phyloP scores from a whole-genome alignment of 1,284 basidiomycete genomes.

The Microbotryum scabiosae region DNA sequence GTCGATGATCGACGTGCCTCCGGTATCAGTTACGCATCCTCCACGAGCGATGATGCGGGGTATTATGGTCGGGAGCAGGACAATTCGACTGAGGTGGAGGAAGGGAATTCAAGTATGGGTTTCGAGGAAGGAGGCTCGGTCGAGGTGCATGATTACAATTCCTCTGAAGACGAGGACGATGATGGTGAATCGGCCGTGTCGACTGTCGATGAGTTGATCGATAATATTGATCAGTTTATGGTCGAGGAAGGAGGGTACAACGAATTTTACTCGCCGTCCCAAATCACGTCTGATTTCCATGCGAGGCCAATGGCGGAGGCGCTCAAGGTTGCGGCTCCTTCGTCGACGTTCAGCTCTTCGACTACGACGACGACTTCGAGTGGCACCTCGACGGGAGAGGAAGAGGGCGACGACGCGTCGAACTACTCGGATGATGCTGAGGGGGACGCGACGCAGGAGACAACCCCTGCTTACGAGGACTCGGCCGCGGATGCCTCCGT shows the following conservation, averaged over 20 bases:
- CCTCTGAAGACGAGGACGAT: conserved; percentile 2
- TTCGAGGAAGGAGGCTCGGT: conserved; percentile 27
- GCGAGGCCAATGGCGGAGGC: background rate
- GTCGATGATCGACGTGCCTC: conserved; percentile 23
- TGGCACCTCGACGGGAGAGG: conserved; percentile 2
- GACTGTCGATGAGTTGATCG: conserved; percentile 27
- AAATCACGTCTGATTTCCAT: conserved; percentile 4
- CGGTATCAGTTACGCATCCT: conserved; percentile 4
- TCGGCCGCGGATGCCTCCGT: too few species aligned
- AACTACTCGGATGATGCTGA: conserved; percentile 22
- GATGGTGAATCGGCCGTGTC: conserved; percentile 18
- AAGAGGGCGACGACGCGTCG: conserved; percentile 8
- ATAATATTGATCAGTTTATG: conserved; percentile 22
- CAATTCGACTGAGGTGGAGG: background rate
- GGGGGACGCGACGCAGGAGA: conserved; percentile 4
- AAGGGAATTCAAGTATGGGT: conserved; percentile 3
- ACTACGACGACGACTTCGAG: background rate
- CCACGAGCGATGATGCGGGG: conserved; percentile 1
- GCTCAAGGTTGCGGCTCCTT: background rate
- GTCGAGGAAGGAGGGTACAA: conserved; percentile 1
- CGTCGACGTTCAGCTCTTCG: conserved; percentile 17
- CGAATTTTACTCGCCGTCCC: conserved; percentile 14
- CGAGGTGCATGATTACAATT: conserved; percentile 12
- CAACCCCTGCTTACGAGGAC: too few species aligned
- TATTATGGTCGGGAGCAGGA: conserved; percentile 3